These are phyloP conservation scores for Achaetomium macrosporum DNA, from an alignment of 2,329 filamentous ascomycete genomes.

Conservation along the genomic window DNA sequence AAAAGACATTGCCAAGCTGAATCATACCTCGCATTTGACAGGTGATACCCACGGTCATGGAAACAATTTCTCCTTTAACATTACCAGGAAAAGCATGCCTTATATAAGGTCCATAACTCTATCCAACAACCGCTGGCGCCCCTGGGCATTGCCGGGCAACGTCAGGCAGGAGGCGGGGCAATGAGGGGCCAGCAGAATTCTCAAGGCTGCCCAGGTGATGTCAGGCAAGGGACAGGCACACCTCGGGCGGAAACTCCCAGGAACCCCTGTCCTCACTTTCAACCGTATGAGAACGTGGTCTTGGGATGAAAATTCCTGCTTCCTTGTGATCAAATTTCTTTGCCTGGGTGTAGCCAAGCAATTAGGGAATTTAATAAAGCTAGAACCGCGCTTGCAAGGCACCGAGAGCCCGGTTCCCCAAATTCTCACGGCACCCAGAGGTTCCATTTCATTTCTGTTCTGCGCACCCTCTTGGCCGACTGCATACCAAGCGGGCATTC, in stretches of 20 bases:
- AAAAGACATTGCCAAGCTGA: too few relatives aligned
- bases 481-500: too few relatives aligned
- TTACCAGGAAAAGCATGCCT: too few relatives aligned
- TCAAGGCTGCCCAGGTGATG: slow-evolving; percentile 17
- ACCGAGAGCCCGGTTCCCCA: background rate
- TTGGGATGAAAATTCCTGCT: slow-evolving; percentile 13
- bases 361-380: slow-evolving; percentile 4
- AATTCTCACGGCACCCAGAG: background rate
- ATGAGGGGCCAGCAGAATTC: slow-evolving; percentile 13
- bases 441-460: too few relatives aligned
- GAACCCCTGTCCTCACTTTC: background rate
- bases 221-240: slow-evolving; percentile 14
- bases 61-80: too few relatives aligned
- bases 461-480: too few relatives aligned
- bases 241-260: slow-evolving; percentile 2
- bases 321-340: slow-evolving; percentile 21
- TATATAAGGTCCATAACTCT: too few relatives aligned
- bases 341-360: slow-evolving; percentile 10
- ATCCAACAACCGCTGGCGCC: too few relatives aligned
- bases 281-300: slow-evolving; percentile 1
- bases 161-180: slow-evolving; percentile 11
- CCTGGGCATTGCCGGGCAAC: background rate
- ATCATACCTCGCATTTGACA: too few relatives aligned
- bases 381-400: background rate
- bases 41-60: too few relatives aligned